A percentile compares a stretch with the other conserved stretches of the same genome.
Evolutionary conservation across 192 early-diverging fungal genomes (phyloP).

Genomic region (Coemansia sp.): DNA sequence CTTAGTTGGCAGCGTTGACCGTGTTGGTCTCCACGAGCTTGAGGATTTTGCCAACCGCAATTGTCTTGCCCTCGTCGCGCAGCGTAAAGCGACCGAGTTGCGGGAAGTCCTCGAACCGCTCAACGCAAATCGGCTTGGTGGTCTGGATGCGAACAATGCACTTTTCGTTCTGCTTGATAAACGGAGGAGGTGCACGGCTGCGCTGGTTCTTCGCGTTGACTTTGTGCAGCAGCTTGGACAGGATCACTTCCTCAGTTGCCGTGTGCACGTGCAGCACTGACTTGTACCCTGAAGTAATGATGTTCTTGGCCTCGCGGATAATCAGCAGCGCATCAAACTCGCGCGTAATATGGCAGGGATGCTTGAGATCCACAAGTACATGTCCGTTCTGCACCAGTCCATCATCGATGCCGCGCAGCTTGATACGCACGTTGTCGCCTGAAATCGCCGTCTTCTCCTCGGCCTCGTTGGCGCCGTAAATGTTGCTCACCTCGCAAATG

Average conservation of each 20-base stretch:
- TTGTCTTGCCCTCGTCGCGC: constrained; percentile 86
- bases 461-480: constrained; percentile 81
- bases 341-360: constrained; percentile 76
- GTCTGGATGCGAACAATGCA: constrained; percentile 85
- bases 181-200: constrained; percentile 86
- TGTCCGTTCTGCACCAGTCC: constrained; percentile 85
- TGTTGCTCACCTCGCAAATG: constrained; percentile 71
- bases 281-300: constrained; percentile 94
- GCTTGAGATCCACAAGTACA: constrained; percentile 77
- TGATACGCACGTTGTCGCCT: constrained; percentile 94
- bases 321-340: constrained; percentile 84
- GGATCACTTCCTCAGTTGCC: constrained; percentile 81
- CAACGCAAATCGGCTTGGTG: constrained; percentile 75
- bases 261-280: constrained; percentile 93
- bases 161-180: constrained; percentile 89
- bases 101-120: constrained; percentile 81
- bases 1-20: background rate
- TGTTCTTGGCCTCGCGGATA: constrained; percentile 93
- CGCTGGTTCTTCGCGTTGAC: constrained; percentile 92
- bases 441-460: constrained; percentile 73
- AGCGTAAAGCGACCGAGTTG: constrained; percentile 98
- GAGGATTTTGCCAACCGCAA: constrained; percentile 92
- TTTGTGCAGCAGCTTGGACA: constrained; percentile 80
- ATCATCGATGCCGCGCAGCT: constrained; percentile 90
- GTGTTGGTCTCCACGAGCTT: constrained; percentile 58